These are phyloP conservation scores for Lipomyces yamadae DNA, from an alignment of 805 yeast species.

Conservation along the genomic window DNA sequence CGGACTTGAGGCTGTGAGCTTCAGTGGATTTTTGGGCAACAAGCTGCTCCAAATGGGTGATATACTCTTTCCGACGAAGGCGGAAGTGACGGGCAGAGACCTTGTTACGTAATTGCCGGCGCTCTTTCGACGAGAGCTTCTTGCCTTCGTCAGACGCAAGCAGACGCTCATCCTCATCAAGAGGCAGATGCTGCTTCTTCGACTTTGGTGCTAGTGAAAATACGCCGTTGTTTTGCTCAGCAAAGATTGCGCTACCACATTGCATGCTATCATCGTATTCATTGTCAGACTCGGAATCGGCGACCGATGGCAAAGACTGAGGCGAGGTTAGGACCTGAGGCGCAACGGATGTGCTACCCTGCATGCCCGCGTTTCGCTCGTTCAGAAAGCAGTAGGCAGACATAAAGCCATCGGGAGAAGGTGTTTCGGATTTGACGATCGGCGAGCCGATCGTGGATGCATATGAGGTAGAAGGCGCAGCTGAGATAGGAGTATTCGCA, in stretches of 20 bases:
- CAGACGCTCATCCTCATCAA: constrained; percentile 44
- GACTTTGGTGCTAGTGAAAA: neutral
- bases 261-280: constrained; percentile 10
- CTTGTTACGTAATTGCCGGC: constrained; percentile 44
- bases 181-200: neutral
- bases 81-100: constrained; percentile 45
- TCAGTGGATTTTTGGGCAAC: constrained; percentile 38
- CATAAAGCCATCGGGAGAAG: neutral
- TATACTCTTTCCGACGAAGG: constrained; percentile 43
- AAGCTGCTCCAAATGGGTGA: constrained; percentile 42
- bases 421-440: neutral
- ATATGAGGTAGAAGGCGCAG: neutral
- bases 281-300: constrained; percentile 21
- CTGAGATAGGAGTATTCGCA: neutral
- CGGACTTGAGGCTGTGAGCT: constrained; percentile 35
- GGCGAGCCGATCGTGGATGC: neutral
- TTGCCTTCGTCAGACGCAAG: constrained; percentile 42
- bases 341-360: neutral
- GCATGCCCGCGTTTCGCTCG: neutral
- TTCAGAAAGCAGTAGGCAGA: constrained; percentile 1
- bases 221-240: neutral
- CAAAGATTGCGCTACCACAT: constrained; percentile 2
- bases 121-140: constrained; percentile 42
- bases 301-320: neutral
- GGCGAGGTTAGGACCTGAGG: constrained; percentile 10